Base-by-base conservation (phyloP, 805 yeast species). In the Candida oleophila region DNA sequence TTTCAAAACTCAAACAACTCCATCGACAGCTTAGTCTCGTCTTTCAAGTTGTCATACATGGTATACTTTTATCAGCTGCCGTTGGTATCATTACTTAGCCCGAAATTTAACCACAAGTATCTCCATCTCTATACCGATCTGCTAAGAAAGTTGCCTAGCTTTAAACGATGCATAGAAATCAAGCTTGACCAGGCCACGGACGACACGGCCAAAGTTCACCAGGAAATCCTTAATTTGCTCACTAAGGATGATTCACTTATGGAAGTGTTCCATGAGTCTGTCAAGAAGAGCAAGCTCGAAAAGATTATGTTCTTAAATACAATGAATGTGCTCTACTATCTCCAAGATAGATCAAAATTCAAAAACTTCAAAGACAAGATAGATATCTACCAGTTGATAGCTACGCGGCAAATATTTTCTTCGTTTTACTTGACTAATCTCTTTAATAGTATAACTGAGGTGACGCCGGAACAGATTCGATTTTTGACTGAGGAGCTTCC, bases 31-130 rank as follows among this genome's bases (percentile, higher is more conserved):
- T 56, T 72, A 41, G 60, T 70, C 14, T 58, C 71, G 3, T 71
- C 69, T 48, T 56, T 72, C 37, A 68, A 68, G 45, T 48, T 72
- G 36, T 50, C 66, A 38, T 64, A 67, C 50, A 68, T 71, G 73
- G 67, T 67, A 19, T 65, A 68, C 48, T 72, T 66, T 50, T 71
- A 69, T 52, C 73, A 61, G 55, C 66, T 64, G 60, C 69, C 70
- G 11, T 58, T 65, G 16, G 54, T 70, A 11, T 49, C 56, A 1
- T 47, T 69, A 45, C 43, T 56, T 2, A 48, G 55, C 5, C 53
- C 58, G 35, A 19, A 32, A 3, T 49, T 49, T 21, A 40, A 47
- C 16, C 37, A 42, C 16, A 22, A 42, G 3, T 43, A 52, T 7
- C 42, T 48, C 16, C 30, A 36, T 2, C 47, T 56, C 30, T 61